Conservation (phyloP, 768 basidiomycete genomes). For the Suillus plorans region DNA sequence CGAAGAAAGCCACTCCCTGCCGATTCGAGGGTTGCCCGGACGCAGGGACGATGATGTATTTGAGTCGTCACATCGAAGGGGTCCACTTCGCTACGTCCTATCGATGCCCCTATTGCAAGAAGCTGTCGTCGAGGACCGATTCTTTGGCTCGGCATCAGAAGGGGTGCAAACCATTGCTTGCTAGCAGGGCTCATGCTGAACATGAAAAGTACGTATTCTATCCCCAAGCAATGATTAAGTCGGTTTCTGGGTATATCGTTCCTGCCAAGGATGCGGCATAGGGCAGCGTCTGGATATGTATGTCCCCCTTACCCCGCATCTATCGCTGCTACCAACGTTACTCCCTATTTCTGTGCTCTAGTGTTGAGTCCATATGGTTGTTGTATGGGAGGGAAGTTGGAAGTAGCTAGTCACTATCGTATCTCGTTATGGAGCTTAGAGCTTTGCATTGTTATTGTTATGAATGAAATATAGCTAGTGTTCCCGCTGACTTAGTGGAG, state of each 20-base stretch:
- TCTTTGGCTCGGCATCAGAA: neutral
- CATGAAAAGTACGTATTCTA: neutral
- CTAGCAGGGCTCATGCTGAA: neutral
- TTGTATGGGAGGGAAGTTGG: too few relatives aligned
- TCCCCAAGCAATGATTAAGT: neutral
- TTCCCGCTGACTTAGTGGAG: too few relatives aligned
- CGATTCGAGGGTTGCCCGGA: neutral
- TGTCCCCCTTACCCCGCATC: neutral
- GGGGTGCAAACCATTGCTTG: neutral
- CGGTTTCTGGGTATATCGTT: neutral
- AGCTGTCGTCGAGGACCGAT: neutral
- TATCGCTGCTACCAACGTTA: neutral
- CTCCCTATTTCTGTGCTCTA: neutral
- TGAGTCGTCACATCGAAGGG: neutral
- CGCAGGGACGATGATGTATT: fast-evolving
- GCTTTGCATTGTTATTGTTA: too few relatives aligned
- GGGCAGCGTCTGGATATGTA: neutral
- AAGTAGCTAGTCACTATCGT: too few relatives aligned
- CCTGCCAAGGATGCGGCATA: neutral
- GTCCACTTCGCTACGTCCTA: neutral
- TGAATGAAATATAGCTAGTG: too few relatives aligned
- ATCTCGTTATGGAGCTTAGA: too few relatives aligned
- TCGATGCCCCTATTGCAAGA: neutral
- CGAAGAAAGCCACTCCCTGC: neutral
- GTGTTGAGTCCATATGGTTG: neutral